phyloP scores from a whole-genome alignment of 139 green algal genomes.

The Coelastrella sp. region DNA sequence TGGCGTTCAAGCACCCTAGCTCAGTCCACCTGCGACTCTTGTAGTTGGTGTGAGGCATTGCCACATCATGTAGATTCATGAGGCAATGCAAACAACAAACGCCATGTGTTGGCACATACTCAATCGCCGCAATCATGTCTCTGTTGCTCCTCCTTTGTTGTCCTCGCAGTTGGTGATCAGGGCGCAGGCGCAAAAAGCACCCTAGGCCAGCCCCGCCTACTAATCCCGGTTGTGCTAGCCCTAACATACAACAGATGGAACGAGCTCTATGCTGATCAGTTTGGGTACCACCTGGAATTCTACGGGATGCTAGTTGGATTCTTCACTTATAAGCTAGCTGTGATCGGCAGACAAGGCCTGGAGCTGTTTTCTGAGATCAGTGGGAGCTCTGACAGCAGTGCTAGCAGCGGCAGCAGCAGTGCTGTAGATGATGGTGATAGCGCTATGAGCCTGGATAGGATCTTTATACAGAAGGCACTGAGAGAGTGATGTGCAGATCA shows the following conservation, averaged over 20 bases:
- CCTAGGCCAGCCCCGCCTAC: constrained; percentile 79
- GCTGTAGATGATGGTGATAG: not conserved
- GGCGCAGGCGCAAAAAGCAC: constrained; percentile 52
- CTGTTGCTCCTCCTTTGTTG: not conserved
- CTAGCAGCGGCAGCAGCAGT: not conserved
- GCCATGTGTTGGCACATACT: no score
- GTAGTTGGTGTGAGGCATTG: no score
- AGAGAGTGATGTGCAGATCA: constrained; percentile 6
- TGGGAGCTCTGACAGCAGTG: constrained; percentile 42
- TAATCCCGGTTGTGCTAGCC: constrained; percentile 92
- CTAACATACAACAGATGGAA: constrained; percentile 91
- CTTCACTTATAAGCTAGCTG: constrained; percentile 96
- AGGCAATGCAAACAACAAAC: no score
- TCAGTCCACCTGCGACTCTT: no score
- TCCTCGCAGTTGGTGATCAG: constrained; percentile 25
- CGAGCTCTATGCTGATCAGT: constrained; percentile 67
- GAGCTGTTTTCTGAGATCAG: constrained; percentile 55
- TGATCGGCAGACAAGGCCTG: constrained; percentile 72
- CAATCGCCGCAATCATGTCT: not conserved
- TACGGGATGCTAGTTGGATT: constrained; percentile 95
- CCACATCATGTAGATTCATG: no score
- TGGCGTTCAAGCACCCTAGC: no score
- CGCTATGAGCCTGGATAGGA: constrained; percentile 42
- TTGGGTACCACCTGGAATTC: constrained; percentile 85
- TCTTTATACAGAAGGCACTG: constrained; percentile 32